Conservation (phyloP, 345 rosid species). For the Noccaea caerulescens region DNA sequence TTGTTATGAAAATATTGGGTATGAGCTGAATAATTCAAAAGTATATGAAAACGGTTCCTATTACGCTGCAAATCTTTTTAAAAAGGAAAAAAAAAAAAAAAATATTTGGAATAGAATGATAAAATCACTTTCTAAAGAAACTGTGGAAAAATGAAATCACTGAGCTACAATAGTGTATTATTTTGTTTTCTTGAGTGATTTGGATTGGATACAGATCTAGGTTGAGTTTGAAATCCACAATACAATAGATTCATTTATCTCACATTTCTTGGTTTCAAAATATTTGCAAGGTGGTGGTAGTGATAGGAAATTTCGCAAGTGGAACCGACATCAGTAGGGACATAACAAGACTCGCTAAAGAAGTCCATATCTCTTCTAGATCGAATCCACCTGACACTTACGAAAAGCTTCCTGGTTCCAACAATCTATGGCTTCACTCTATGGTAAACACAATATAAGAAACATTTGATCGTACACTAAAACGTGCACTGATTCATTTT, state of each 20-base stretch:
- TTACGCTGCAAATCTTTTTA: too few relatives aligned
- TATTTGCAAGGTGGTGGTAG: slow-evolving; percentile 58
- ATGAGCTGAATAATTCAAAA: too few relatives aligned
- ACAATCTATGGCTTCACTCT: slow-evolving; percentile 77
- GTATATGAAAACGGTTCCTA: too few relatives aligned
- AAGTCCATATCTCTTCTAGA: slow-evolving; percentile 76
- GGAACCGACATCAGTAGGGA: slow-evolving; percentile 76
- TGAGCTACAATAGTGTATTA: too few relatives aligned
- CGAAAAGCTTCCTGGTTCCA: slow-evolving; percentile 51
- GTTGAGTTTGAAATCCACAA: background rate
- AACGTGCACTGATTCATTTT: background rate
- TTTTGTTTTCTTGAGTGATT: too few relatives aligned
- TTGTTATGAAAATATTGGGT: too few relatives aligned
- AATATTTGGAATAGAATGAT: too few relatives aligned
- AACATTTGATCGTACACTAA: too few relatives aligned
- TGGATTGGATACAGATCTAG: too few relatives aligned
- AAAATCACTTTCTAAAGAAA: too few relatives aligned
- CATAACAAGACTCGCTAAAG: slow-evolving; percentile 66
- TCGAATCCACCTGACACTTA: slow-evolving; percentile 55
- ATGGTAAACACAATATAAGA: slow-evolving; percentile 51
- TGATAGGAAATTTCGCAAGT: slow-evolving; percentile 74
- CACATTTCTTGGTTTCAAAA: slow-evolving; percentile 3
- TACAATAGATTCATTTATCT: background rate
- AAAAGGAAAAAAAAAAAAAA: too few relatives aligned
- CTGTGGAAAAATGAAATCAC: too few relatives aligned